Base-by-base conservation (phyloP, 768 basidiomycete genomes). In the Mycena capillaripes region DNA sequence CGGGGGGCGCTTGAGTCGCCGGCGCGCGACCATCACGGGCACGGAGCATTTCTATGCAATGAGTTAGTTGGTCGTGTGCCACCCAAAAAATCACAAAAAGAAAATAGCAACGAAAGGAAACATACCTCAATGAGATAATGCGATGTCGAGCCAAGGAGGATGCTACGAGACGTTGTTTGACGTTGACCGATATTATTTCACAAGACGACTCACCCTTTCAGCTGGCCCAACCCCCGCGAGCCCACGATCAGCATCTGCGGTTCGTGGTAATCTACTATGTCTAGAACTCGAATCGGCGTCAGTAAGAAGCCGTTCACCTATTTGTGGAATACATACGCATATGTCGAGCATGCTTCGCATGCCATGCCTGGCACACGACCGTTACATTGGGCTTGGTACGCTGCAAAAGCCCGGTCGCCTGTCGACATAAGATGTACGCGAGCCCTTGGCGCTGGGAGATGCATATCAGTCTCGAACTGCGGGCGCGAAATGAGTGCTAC, bases 171-270 rank as follows among this genome's bases (percentile, higher is more conserved):
- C 71, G 53, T 25, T 48, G 42, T 63, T 52, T 74, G 60, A n/a
- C n/a, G n/a, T n/a, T n/a, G n/a, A 40, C 50, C 3, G 19, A 66
- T n/a, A 30, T 55, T 12, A 42, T n/a, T n/a, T n/a, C n/a, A n/a
- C n/a, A n/a, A n/a, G 32, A 40, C n/a, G 17, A 82, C 89, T 71
- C 68, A 96, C 95, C 96, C 96, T 79, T 97, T 96, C 62, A 98
- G 82, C 76, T 95, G 92, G 23, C 95, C 89, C 21, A 97, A 73
- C 70, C 97, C 97, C 58, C 97, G 91, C n/a, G 95, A 97, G 4
- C 97, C 97, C 12, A 98, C 97, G 65, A 98, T 97, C 36, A 96
- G 85, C 95, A 98, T 97, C 10, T 90, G 91, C 1, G 97, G 97
- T 68, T 96, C 92, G 42, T 91, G 85, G 78, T 94, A 89, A 77